phyloP scores from a whole-genome alignment of 305 asterid species.

The Fraxinus paxiana region DNA sequence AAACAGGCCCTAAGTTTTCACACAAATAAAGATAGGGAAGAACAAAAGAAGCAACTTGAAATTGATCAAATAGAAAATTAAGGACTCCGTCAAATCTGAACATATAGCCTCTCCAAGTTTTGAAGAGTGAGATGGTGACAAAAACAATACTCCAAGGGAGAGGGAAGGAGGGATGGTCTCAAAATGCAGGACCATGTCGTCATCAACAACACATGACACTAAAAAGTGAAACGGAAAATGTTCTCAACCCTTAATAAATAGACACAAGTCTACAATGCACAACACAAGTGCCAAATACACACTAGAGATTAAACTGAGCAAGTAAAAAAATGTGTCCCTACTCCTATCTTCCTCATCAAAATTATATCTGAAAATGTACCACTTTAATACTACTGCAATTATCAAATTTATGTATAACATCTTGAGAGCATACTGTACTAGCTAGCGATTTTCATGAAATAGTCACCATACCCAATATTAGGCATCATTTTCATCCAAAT shows the following conservation, averaged over 20 bases:
- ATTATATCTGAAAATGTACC: not conserved
- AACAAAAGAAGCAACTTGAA: not conserved
- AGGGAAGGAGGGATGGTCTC: not conserved
- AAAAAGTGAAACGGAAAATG: not conserved
- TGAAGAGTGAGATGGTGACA: not conserved
- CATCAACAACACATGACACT: not conserved
- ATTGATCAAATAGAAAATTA: not conserved
- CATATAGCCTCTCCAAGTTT: not conserved
- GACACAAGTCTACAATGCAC: not conserved
- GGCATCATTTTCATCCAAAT: not conserved
- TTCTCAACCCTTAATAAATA: not conserved
- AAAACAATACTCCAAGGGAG: not conserved
- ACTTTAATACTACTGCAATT: not conserved
- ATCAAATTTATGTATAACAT: not conserved
- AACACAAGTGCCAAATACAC: not conserved
- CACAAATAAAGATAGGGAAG: not conserved
- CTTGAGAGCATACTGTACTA: not conserved
- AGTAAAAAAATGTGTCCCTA: not conserved
- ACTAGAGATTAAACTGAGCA: not conserved
- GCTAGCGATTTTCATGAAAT: not conserved
- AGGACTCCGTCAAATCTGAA: not conserved
- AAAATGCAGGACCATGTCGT: not conserved
- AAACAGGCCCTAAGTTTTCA: too few relatives aligned
- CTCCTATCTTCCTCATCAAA: not conserved
- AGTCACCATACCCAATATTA: not conserved